Conservation (phyloP, 257 asterid genomes). For the Marsdenia floribunda region DNA sequence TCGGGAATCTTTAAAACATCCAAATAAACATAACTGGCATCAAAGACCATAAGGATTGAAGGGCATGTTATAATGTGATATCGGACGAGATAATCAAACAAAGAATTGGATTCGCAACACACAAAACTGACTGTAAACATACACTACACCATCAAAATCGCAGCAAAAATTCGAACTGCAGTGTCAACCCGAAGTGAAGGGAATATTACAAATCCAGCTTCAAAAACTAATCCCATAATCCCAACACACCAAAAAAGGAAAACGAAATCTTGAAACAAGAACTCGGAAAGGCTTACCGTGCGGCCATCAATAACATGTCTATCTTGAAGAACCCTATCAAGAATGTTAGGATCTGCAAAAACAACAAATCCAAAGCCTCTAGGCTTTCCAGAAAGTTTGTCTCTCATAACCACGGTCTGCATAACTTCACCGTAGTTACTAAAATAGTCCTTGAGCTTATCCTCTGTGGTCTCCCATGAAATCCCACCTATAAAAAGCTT, state of each 20-base stretch:
- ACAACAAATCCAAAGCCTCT: conserved; percentile 85
- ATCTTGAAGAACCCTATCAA: conserved; percentile 73
- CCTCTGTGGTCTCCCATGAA: conserved; percentile 84
- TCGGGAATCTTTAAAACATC: neutral
- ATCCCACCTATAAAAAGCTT: conserved; percentile 88
- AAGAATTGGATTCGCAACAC: neutral
- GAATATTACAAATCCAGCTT: neutral
- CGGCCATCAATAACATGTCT: conserved; percentile 79
- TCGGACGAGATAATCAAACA: neutral
- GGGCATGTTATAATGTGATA: neutral
- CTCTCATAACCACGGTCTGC: conserved; percentile 81
- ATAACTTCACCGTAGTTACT: conserved; percentile 68
- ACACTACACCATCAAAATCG: neutral
- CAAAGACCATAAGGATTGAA: neutral
- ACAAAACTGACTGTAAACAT: neutral
- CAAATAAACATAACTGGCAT: neutral
- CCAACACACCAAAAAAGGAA: neutral
- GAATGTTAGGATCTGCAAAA: conserved; percentile 62
- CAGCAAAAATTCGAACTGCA: neutral
- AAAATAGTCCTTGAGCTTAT: conserved; percentile 67
- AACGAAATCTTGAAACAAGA: neutral
- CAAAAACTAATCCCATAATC: neutral
- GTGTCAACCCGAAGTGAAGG: neutral
- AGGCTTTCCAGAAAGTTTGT: conserved; percentile 66
- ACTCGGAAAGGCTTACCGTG: conserved; percentile 40